phyloP scores from a whole-genome alignment of 345 rosid species.

The Brassica nigra region DNA sequence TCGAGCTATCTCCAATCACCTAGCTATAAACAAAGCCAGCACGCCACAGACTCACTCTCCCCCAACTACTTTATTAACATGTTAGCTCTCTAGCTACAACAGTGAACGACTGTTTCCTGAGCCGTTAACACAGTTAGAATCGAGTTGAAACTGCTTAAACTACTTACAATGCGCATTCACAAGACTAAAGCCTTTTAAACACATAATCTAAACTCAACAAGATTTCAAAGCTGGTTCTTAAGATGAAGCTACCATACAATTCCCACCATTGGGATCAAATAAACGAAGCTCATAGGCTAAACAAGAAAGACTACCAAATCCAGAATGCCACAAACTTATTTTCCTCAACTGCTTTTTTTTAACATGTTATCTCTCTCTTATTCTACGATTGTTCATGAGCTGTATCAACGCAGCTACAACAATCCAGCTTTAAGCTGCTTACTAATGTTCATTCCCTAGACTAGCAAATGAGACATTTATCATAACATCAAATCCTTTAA shows the following conservation, averaged over 20 bases:
- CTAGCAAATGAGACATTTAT: no score
- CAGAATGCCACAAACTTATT: not conserved
- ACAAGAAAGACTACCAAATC: not conserved
- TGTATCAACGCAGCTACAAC: not conserved
- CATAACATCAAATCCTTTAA: no score
- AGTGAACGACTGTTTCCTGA: not conserved
- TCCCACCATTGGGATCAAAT: not conserved
- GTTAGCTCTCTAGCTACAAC: not conserved
- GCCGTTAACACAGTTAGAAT: not conserved
- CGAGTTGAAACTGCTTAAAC: not conserved
- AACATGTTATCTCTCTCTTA: not conserved
- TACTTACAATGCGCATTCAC: no score
- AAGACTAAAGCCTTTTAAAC: no score
- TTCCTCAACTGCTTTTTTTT: not conserved
- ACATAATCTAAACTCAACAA: no score
- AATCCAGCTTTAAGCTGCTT: not conserved
- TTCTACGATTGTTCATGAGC: not conserved
- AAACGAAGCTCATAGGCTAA: not conserved
- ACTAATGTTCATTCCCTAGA: no score
- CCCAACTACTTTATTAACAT: not conserved
- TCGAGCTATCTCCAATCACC: not conserved
- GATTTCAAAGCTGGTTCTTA: no score
- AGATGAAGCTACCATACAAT: not conserved
- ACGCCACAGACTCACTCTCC: not conserved
- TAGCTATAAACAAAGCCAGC: not conserved